Evolutionary conservation across 2,329 filamentous ascomycete species (phyloP).

Genomic region (Chrysoporthe puriensis): DNA sequence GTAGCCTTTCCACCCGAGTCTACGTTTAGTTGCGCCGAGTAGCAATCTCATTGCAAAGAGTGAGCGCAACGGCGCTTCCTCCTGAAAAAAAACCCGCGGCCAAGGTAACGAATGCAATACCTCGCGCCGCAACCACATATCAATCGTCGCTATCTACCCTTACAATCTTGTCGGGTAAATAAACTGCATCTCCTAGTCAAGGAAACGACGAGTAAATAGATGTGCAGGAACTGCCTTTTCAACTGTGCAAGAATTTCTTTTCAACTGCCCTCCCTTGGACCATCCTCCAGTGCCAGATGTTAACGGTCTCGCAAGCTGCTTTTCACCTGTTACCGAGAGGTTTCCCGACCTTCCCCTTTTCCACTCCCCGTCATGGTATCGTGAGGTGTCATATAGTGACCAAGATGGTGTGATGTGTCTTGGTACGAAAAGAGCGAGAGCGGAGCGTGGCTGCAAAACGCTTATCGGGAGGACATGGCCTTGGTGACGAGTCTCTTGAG

Average conservation of each 20-base stretch:
- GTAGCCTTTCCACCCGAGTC: slow-evolving; percentile 34
- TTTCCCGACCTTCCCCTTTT: slow-evolving; percentile 13
- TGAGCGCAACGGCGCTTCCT: not conserved
- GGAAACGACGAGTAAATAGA: slow-evolving; percentile 12
- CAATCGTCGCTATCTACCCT: slow-evolving; percentile 13
- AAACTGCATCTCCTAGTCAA: slow-evolving; percentile 3
- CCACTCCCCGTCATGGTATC: slow-evolving; percentile 25
- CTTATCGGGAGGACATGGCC: slow-evolving; percentile 91
- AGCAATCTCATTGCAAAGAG: slow-evolving; percentile 12
- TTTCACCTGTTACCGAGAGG: slow-evolving; percentile 6
- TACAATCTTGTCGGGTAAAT: slow-evolving; percentile 14
- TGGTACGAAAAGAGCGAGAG: slow-evolving; percentile 19
- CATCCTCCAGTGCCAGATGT: slow-evolving; percentile 4
- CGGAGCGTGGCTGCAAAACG: slow-evolving; percentile 10
- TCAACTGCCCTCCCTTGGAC: not conserved
- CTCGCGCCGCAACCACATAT: not conserved
- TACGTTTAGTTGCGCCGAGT: slow-evolving; percentile 35
- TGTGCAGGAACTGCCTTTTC: slow-evolving; percentile 14
- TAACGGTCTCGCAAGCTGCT: not conserved
- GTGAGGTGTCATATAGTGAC: slow-evolving; percentile 20
- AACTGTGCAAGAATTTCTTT: not conserved
- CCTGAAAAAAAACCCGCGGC: not conserved
- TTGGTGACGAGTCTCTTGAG: slow-evolving; percentile 98
- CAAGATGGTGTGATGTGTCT: slow-evolving; percentile 9
- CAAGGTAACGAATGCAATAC: not conserved